These are phyloP conservation scores for Xylariales sp. DNA, from an alignment of 2,329 filamentous ascomycete genomes.

Conservation along the genomic window DNA sequence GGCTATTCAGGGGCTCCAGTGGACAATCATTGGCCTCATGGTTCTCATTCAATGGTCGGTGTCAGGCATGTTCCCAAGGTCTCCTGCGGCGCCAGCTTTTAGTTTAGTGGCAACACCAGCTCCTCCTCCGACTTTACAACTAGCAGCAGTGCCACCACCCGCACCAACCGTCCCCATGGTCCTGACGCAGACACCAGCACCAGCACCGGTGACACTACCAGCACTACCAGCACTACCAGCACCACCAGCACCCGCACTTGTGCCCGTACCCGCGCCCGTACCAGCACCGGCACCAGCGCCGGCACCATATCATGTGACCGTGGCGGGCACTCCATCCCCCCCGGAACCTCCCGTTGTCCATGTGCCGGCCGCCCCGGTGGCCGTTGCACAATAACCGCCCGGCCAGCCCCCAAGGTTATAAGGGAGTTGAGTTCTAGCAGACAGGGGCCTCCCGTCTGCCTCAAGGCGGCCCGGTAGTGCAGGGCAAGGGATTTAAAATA, in stretches of 20 bases:
- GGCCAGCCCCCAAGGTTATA: background rate
- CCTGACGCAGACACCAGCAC: background rate
- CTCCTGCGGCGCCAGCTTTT: no score
- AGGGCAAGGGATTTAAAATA: constrained; percentile 5
- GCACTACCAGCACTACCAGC: background rate
- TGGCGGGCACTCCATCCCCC: background rate
- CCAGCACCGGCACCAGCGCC: background rate
- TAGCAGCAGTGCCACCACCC: background rate
- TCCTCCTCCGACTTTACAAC: no score
- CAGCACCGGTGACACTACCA: background rate
- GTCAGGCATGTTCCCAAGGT: constrained; percentile 1
- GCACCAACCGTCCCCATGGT: background rate
- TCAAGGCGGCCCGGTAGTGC: background rate
- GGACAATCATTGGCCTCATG: constrained; percentile 7
- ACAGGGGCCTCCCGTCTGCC: background rate
- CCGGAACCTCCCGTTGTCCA: background rate
- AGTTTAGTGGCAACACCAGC: no score
- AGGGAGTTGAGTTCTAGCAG: background rate
- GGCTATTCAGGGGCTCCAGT: constrained; percentile 13
- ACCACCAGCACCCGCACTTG: background rate
- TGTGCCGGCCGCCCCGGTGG: background rate
- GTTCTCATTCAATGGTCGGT: constrained; percentile 5
- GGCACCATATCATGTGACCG: background rate
- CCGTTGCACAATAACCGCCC: background rate
- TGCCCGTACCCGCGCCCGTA: background rate